Base-by-base conservation (phyloP, 805 yeast genomes). In the Hyphopichia homilentoma region DNA sequence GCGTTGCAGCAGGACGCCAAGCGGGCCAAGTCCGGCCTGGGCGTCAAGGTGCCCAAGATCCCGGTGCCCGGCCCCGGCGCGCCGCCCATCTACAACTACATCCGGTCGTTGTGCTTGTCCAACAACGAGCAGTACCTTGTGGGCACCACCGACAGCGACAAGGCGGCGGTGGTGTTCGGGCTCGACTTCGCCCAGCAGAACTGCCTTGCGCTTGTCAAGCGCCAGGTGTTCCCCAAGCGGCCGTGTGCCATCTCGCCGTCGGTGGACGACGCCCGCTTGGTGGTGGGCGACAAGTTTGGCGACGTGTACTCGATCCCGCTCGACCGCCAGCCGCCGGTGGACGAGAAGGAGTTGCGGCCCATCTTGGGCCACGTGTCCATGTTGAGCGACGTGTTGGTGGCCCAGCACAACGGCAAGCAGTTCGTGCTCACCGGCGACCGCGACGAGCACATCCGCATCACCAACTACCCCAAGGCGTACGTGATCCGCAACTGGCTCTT, bases 351-450 rank as follows among this genome's bases (percentile, higher is more conserved):
- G 1, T 46, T 65, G 31, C 72, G 65, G 23, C 97, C 97, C 2
- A 69, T 90, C 5, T 62, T 90, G 33, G 99, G 99, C 6, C 99
- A 93, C 59, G 97, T 93, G 4, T 89, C 97, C 3, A 87, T 93
- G 96, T 72, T 93, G 39, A 84, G 95, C n/a, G 87, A 80, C 41
- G 72, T 89, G 2, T 50, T 69, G 18, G 62, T 79, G 17, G 57
- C 65, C 19, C 37, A 45, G 15, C 40, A 52, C 22, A 30, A 48
- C 6, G 73, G 68, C 6, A 72, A 73, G 38, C 66, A 69, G 40
- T 82, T 59, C 38, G 54, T 89, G 11, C 68, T 90, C 34, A 79
- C 95, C 2, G 79, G 89, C 23, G 99, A 93, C 62, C 75, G 98
- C 59, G 99, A 93, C 59, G 99, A 93, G 59, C 99, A 94, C 57